Percentiles rank a stretch among this genome's conserved stretches.
Evolutionary conservation across 2,329 filamentous ascomycete genomes (phyloP).

Genomic region (Plenodomus lindquistii): DNA sequence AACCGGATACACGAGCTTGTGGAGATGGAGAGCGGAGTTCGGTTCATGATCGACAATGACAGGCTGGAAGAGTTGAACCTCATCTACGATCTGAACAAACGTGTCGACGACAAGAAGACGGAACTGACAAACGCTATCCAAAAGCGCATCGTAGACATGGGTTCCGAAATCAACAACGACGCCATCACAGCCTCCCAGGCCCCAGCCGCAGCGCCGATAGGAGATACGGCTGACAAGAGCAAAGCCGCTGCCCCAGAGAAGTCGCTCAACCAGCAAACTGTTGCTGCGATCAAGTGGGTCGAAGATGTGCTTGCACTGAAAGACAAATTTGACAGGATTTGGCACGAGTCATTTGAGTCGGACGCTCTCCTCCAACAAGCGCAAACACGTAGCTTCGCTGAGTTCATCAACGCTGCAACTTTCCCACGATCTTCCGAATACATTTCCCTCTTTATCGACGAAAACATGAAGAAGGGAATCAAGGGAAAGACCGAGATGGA

Average conservation of each 20-base stretch:
- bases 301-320: constrained; percentile 86
- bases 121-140: constrained; percentile 73
- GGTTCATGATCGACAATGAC: constrained; percentile 91
- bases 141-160: constrained; percentile 75
- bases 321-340: constrained; percentile 84
- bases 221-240: constrained; percentile 57
- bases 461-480: constrained; percentile 91
- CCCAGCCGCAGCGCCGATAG: constrained; percentile 49
- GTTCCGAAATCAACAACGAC: constrained; percentile 77
- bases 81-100: constrained; percentile 76
- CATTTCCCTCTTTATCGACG: constrained; percentile 94
- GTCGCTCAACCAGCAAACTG: constrained; percentile 74
- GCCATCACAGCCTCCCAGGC: constrained; percentile 60
- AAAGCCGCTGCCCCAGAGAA: constrained; percentile 51
- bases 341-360: constrained; percentile 70
- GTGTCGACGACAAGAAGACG: constrained; percentile 74
- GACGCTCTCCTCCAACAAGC: constrained; percentile 81
- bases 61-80: constrained; percentile 76
- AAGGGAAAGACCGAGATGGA: constrained; percentile 90
- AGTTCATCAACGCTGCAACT: constrained; percentile 79
- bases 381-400: constrained; percentile 82
- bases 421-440: constrained; percentile 86
- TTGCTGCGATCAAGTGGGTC: constrained; percentile 91
- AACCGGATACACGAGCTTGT: constrained; percentile 81
- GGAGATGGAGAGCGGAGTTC: constrained; percentile 82